phyloP scores from a whole-genome alignment of 257 asterid genomes.

The Penstemon davidsonii region DNA sequence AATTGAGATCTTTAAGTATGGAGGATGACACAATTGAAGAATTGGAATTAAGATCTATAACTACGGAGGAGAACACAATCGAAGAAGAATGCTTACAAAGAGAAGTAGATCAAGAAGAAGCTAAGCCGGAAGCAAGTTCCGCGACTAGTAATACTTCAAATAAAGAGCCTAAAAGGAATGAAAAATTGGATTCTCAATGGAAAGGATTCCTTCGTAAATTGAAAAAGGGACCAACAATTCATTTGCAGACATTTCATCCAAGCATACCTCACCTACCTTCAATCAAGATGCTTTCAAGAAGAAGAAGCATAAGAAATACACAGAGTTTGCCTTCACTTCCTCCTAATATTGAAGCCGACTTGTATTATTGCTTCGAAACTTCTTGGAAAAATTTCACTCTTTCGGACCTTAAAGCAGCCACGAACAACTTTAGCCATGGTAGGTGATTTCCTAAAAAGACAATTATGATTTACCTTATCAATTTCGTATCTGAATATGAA shows the following conservation, averaged over 20 bases:
- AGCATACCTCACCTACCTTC: conserved; percentile 72
- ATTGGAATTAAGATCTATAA: too few relatives aligned
- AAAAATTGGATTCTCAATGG: conserved; percentile 66
- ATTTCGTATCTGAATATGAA: neutral
- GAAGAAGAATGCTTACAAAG: conserved; percentile 27
- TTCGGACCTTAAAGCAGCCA: conserved; percentile 63
- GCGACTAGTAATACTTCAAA: conserved; percentile 40
- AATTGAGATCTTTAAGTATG: conserved; percentile 47
- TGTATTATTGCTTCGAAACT: conserved; percentile 68
- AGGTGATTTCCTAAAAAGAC: neutral
- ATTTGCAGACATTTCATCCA: conserved; percentile 66
- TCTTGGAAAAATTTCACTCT: conserved; percentile 86
- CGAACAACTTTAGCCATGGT: conserved; percentile 73
- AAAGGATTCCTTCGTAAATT: conserved; percentile 78
- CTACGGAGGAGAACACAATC: too few relatives aligned
- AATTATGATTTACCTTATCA: too few relatives aligned
- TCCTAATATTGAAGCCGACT: conserved; percentile 57
- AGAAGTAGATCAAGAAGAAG: conserved; percentile 28
- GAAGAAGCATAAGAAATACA: conserved; percentile 40
- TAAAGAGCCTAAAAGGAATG: conserved; percentile 34
- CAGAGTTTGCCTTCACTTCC: conserved; percentile 61
- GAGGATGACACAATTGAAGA: conserved; percentile 35
- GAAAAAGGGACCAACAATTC: conserved; percentile 59
- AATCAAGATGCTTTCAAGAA: conserved; percentile 67
- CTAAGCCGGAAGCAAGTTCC: conserved; percentile 25